phyloP scores from a whole-genome alignment of 331 rosid species.

The Prunus yedoensis region DNA sequence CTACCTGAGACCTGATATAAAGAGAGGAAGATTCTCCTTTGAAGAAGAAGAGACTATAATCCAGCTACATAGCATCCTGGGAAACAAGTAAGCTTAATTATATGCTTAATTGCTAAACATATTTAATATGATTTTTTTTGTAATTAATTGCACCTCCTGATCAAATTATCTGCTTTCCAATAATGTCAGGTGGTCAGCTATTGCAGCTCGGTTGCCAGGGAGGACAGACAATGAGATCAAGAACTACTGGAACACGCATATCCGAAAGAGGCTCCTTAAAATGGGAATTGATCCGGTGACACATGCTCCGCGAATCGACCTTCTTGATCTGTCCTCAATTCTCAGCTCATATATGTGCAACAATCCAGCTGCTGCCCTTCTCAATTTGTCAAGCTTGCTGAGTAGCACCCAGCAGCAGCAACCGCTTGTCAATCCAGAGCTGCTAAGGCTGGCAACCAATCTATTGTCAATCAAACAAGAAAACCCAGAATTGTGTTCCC shows the following conservation, averaged over 20 bases:
- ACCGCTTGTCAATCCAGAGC: conserved; percentile 56
- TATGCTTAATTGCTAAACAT: background rate
- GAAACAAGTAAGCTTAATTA: conserved; percentile 88
- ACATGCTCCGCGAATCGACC: conserved; percentile 85
- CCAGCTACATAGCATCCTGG: conserved; percentile 78
- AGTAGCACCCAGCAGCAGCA: conserved; percentile 46
- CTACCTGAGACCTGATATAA: conserved; percentile 88
- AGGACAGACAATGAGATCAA: conserved; percentile 93
- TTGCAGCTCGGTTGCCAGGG: conserved; percentile 85
- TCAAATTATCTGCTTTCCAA: background rate
- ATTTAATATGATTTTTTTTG: too few relatives aligned
- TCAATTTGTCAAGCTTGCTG: conserved; percentile 52
- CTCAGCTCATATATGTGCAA: conserved; percentile 51
- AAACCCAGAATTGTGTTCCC: conserved; percentile 34
- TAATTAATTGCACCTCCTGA: background rate
- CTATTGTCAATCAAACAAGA: conserved; percentile 50
- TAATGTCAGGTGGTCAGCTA: conserved; percentile 76
- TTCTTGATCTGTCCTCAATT: conserved; percentile 67
- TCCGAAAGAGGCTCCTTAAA: conserved; percentile 71
- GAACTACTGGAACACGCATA: conserved; percentile 94
- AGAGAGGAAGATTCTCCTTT: conserved; percentile 89
- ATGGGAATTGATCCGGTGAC: conserved; percentile 96
- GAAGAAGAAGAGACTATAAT: conserved; percentile 94
- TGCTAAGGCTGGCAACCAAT: conserved; percentile 52
- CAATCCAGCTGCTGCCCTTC: conserved; percentile 38